Conservation (phyloP, 176 grass and related monocot genomes). For the Luzula sylvatica region DNA sequence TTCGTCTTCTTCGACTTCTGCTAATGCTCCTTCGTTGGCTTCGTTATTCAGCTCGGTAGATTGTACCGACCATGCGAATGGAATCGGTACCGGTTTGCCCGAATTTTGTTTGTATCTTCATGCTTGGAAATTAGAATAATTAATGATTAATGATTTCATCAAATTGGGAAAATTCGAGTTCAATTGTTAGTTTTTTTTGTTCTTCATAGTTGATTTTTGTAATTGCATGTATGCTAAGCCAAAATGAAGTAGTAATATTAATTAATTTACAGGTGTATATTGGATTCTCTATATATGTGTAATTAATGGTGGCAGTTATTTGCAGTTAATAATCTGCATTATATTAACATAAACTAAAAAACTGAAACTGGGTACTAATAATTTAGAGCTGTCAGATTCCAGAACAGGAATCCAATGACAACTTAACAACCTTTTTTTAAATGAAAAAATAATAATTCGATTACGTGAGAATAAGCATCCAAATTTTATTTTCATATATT, state of each 20-base stretch:
- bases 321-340: slow-evolving; percentile 13
- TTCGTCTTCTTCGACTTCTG: slow-evolving; percentile 19
- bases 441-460: too few relatives aligned
- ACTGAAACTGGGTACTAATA: neutral
- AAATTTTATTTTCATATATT: too few relatives aligned
- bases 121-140: slow-evolving; percentile 80
- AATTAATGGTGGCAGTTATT: slow-evolving; percentile 1
- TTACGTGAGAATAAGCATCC: too few relatives aligned
- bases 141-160: neutral
- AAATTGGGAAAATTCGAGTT: slow-evolving; percentile 13
- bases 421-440: neutral
- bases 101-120: slow-evolving; percentile 69
- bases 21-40: neutral
- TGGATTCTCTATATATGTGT: neutral
- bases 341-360: slow-evolving; percentile 7
- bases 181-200: neutral
- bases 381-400: neutral
- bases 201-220: too few relatives aligned
- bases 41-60: slow-evolving; percentile 5
- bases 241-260: slow-evolving; percentile 1
- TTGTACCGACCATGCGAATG: neutral
- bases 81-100: neutral
- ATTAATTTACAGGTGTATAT: too few relatives aligned
- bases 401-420: slow-evolving; percentile 17
- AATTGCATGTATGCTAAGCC: too few relatives aligned